These are phyloP conservation scores for Hypoxylon intermedium DNA, from an alignment of 495 filamentous ascomycete species.

Conservation along the genomic window DNA sequence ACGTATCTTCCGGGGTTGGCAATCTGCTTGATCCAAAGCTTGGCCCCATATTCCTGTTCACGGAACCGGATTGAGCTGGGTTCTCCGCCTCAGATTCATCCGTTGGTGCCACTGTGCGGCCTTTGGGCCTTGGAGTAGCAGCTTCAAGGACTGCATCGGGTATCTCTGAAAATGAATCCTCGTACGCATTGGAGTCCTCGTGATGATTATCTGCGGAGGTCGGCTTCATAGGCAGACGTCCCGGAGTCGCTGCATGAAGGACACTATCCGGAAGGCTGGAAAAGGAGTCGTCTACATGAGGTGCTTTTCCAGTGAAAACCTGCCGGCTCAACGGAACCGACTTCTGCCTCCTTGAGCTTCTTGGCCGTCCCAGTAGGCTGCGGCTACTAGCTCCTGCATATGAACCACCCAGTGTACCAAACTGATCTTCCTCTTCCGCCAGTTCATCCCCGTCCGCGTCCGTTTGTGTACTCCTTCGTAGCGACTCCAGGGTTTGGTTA, in stretches of 20 bases:
- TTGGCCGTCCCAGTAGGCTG: constrained; percentile 14
- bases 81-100: constrained; percentile 9
- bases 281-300: constrained; percentile 40
- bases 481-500: constrained; percentile 50
- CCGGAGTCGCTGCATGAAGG: constrained; percentile 39
- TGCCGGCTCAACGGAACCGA: constrained; percentile 29
- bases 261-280: constrained; percentile 43
- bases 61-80: constrained; percentile 7
- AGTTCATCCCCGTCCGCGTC: constrained; percentile 12
- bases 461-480: constrained; percentile 46
- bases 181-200: constrained; percentile 45
- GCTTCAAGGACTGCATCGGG: constrained; percentile 55
- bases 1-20: constrained; percentile 62
- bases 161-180: constrained; percentile 62
- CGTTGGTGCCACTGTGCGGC: constrained; percentile 9
- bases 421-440: constrained; percentile 19
- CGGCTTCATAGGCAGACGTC: constrained; percentile 34
- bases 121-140: constrained; percentile 52
- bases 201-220: constrained; percentile 15
- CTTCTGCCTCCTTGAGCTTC: constrained; percentile 35
- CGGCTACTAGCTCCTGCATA: constrained; percentile 8
- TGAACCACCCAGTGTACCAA: constrained; percentile 13
- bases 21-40: constrained; percentile 52
- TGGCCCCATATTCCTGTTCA: constrained; percentile 38
- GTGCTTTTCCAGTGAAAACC: constrained; percentile 36